Evolutionary conservation across 1,139 yeast genomes (phyloP), one percentile per base, ranked within the genome.

Genomic region (Protomyces arabidopsidicola): DNA sequence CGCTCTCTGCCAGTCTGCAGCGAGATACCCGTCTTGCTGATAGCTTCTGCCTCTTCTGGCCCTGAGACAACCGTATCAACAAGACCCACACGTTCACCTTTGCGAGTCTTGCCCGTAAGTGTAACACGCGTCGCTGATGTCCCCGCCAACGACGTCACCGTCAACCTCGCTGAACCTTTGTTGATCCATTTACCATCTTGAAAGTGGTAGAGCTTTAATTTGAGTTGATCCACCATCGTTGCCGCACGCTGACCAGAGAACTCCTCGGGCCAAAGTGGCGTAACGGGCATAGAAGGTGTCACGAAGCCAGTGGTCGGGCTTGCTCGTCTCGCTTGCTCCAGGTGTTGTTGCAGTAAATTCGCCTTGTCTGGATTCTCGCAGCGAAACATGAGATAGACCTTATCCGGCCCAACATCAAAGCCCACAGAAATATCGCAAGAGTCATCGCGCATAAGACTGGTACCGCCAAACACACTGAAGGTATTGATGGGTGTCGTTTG

Each of bases 331-430:
- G 62, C 62, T 20, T 58, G 56, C 35, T 58, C 53, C 31, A 58
- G 18, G 45, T 55, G 38, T 34, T 42, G 62, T 35, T 58, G 62
- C 52, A 58, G n/a, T 10, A 55, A 51, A 58, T 58, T 58, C 22
- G 62, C 62, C 53, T 58, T 58, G 34, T 58, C 62, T 4, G 62
- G 62, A 10, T 51, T 58, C 35, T 58, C 62, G 12, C 56, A 55
- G n/a, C 62, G 24, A 52, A 58, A 58, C 62, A 58, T 58, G 52
- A 51, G 45, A 45, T 58, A 58, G 22, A 58, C 62, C 62, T 58
- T 58, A 50, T 58, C 62, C 8, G 34, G 22, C 3, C 62, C 62
- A n/a, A 58, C 53, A 24, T 58, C 62, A 34, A 58, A 58, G 14
- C 62, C 62, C 22, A 52, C 62, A 2, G 62, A 58, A 38, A 58